Conservation (phyloP, 441 rosid species). For the Biscutella laevigata region DNA sequence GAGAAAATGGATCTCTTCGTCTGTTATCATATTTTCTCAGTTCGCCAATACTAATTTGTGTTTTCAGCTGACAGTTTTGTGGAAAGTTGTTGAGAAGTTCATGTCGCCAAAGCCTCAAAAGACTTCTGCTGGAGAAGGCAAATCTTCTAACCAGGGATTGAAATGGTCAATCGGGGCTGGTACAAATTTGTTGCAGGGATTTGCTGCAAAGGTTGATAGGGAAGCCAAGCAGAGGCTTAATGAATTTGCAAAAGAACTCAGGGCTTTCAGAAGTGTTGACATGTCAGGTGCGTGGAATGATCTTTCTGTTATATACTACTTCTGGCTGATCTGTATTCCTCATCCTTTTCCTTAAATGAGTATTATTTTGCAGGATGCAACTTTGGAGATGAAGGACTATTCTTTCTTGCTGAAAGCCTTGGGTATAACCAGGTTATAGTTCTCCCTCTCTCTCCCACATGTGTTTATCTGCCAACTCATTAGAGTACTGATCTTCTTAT, state of each 20-base stretch:
- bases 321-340: not conserved
- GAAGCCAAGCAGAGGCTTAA: slow-evolving; percentile 73
- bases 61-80: slow-evolving; percentile 66
- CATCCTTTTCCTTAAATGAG: not conserved
- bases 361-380: slow-evolving; percentile 53
- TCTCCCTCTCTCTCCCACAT: slow-evolving; percentile 10
- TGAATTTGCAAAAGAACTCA: slow-evolving; percentile 72
- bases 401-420: slow-evolving; percentile 78
- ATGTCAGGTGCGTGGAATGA: slow-evolving; percentile 60
- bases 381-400: slow-evolving; percentile 92
- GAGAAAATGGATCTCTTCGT: not conserved
- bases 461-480: slow-evolving; percentile 1
- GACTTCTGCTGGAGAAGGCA: slow-evolving; percentile 35
- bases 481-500: not conserved
- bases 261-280: slow-evolving; percentile 69
- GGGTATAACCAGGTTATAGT: slow-evolving; percentile 75
- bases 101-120: slow-evolving; percentile 42
- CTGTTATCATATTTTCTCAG: slow-evolving; percentile 1
- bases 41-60: slow-evolving; percentile 38
- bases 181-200: slow-evolving; percentile 61
- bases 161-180: slow-evolving; percentile 40
- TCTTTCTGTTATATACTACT: not conserved
- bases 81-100: slow-evolving; percentile 52
- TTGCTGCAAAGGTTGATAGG: slow-evolving; percentile 55
- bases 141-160: slow-evolving; percentile 46